Evolutionary conservation across 2,329 filamentous ascomycete genomes (phyloP).

Genomic region (Fusarium tanahbumbuense): DNA sequence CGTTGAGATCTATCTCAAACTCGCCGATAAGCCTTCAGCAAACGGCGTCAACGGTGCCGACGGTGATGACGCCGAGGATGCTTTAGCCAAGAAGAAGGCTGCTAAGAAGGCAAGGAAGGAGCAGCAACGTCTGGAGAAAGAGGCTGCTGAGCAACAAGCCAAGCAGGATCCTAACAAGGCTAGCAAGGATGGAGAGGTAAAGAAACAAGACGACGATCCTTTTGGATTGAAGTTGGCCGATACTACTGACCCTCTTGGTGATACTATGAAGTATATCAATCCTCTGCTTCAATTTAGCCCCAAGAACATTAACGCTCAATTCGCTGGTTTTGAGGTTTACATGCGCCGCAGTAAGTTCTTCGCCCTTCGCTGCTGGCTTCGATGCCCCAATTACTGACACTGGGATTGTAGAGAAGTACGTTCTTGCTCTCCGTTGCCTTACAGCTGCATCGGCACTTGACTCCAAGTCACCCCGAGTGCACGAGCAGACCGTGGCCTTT

Average conservation of each 20-base stretch:
- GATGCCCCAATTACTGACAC: neutral
- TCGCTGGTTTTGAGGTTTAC: conserved; percentile 90
- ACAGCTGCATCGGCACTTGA: conserved; percentile 78
- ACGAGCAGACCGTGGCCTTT: conserved; percentile 79
- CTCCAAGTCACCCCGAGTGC: conserved; percentile 75
- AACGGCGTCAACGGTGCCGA: conserved; percentile 71
- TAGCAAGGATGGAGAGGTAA: conserved; percentile 70
- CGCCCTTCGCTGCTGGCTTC: neutral
- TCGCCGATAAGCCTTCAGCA: conserved; percentile 78
- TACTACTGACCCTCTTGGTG: conserved; percentile 84
- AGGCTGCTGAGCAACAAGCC: conserved; percentile 80
- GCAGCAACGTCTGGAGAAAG: conserved; percentile 71
- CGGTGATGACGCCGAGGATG: conserved; percentile 64
- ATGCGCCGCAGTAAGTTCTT: conserved; percentile 78
- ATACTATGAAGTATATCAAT: conserved; percentile 86
- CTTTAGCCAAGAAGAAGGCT: conserved; percentile 83
- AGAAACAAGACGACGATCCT: conserved; percentile 93
- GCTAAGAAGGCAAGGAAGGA: conserved; percentile 92
- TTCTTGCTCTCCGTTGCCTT: conserved; percentile 88
- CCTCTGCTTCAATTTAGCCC: conserved; percentile 87
- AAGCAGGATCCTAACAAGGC: conserved; percentile 87
- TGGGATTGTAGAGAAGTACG: conserved; percentile 75
- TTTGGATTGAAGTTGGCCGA: conserved; percentile 82
- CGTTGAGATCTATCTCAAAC: conserved; percentile 80
- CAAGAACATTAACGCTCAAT: conserved; percentile 83